These are phyloP conservation scores for Capsella bursapastoris DNA, from an alignment of 345 rosid species.

Conservation along the genomic window DNA sequence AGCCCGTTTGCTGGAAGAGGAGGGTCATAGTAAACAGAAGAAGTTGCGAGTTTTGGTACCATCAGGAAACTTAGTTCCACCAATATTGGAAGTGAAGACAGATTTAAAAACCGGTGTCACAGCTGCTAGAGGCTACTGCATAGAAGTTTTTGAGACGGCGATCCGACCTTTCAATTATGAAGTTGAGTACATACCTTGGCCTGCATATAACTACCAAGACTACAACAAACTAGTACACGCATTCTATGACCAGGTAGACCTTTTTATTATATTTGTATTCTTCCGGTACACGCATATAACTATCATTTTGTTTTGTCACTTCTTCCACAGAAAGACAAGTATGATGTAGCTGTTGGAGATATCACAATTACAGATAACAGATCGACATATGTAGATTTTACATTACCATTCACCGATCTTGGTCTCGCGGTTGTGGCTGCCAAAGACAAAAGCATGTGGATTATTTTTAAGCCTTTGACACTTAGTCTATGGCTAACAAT, in stretches of 20 bases:
- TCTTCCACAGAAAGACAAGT: conserved; percentile 42
- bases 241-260: conserved; percentile 24
- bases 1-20: background rate
- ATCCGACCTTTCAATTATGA: conserved; percentile 27
- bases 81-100: conserved; percentile 25
- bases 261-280: too few relatives aligned
- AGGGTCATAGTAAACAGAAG: background rate
- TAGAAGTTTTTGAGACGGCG: conserved; percentile 46
- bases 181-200: conserved; percentile 44
- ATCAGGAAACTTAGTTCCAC: background rate
- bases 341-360: conserved; percentile 56
- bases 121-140: conserved; percentile 41
- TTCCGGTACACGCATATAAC: too few relatives aligned
- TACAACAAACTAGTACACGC: conserved; percentile 33
- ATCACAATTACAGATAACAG: conserved; percentile 49
- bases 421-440: conserved; percentile 37
- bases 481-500: conserved; percentile 37
- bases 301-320: background rate
- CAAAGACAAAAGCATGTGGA: conserved; percentile 39
- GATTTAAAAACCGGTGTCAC: conserved; percentile 23
- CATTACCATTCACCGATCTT: conserved; percentile 49
- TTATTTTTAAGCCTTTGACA: conserved; percentile 45
- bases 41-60: conserved; percentile 44
- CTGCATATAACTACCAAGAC: conserved; percentile 20
- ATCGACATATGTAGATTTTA: conserved; percentile 52